Percentiles rank a stretch among this genome's conserved stretches.
These are phyloP conservation scores for Saccharomycopsis sp. DNA, from an alignment of 805 yeast genomes.

Conservation along the genomic window DNA sequence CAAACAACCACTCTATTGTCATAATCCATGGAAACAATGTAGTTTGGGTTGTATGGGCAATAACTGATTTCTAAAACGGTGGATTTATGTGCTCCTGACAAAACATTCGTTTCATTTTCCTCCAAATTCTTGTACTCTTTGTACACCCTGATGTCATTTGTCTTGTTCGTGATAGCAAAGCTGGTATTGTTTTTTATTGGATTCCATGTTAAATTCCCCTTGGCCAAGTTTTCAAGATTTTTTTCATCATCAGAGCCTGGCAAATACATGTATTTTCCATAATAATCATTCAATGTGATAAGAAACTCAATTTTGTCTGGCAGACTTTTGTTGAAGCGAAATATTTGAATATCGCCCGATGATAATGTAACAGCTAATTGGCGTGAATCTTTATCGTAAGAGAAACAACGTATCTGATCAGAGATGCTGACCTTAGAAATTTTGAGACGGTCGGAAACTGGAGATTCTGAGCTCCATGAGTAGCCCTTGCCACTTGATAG, in stretches of 20 bases:
- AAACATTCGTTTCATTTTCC: too few species aligned
- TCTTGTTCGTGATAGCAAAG: slow-evolving; percentile 55
- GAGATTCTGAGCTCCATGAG: too few species aligned
- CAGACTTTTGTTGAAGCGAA: slow-evolving; percentile 26
- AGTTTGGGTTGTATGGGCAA: slow-evolving; percentile 49
- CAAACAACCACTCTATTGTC: slow-evolving; percentile 47
- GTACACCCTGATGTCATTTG: slow-evolving; percentile 38
- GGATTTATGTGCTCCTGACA: slow-evolving; percentile 19
- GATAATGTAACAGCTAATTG: slow-evolving; percentile 48
- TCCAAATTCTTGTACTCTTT: slow-evolving; percentile 14
- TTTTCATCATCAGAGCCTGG: slow-evolving; percentile 34
- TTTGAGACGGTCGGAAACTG: too few species aligned
- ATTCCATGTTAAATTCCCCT: slow-evolving; percentile 39
- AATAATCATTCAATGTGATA: slow-evolving; percentile 25
- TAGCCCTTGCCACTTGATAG: too few species aligned
- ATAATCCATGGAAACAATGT: slow-evolving; percentile 50
- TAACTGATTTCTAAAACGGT: slow-evolving; percentile 44
- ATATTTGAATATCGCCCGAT: slow-evolving; percentile 50
- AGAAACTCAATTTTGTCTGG: too few species aligned
- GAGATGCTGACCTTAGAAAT: too few species aligned
- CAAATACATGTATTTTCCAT: slow-evolving; percentile 31
- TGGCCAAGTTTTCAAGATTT: slow-evolving; percentile 28
- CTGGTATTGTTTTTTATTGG: slow-evolving; percentile 57
- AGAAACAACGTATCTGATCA: slow-evolving; percentile 48
- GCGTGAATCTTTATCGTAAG: slow-evolving; percentile 51